Evolutionary conservation across 371 early-diverging fungal genomes (phyloP).

Genomic region (Massospora cicadina): DNA sequence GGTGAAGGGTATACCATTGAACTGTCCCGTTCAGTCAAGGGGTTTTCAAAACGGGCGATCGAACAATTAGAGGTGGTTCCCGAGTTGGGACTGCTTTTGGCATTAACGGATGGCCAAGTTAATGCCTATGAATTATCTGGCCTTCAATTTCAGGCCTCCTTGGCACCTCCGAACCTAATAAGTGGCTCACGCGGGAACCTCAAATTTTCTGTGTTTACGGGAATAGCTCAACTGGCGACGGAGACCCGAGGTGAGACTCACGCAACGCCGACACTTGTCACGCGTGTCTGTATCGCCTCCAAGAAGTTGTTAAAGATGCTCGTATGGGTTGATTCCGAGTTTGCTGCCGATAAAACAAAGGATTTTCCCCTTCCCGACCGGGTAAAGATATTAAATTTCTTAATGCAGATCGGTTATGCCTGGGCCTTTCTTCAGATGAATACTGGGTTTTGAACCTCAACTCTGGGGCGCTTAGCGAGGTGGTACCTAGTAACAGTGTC

Average conservation of each 20-base stretch:
- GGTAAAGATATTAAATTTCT: constrained; percentile 49
- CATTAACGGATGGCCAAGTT: constrained; percentile 30
- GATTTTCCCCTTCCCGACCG: constrained; percentile 42
- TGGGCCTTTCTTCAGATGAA: constrained; percentile 37
- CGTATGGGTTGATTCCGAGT: constrained; percentile 9
- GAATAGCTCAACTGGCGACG: neutral
- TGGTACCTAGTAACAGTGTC: neutral
- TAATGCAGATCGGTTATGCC: constrained; percentile 36
- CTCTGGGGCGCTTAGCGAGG: neutral
- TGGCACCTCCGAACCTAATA: neutral
- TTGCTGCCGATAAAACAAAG: constrained; percentile 15
- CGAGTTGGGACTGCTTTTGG: constrained; percentile 52
- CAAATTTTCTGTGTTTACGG: neutral
- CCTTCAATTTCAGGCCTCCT: neutral
- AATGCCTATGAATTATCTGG: constrained; percentile 2
- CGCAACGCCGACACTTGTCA: neutral
- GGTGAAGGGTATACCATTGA: constrained; percentile 31
- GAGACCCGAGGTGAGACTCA: neutral
- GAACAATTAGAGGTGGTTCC: constrained; percentile 62
- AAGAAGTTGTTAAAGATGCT: neutral
- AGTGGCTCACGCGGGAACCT: neutral
- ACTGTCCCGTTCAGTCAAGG: constrained; percentile 42
- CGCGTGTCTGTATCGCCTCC: constrained; percentile 1
- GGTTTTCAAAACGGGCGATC: constrained; percentile 46
- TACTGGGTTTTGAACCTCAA: constrained; percentile 37